A percentile compares a stretch with the other conserved stretches of the same genome.
Evolutionary conservation across 257 asterid species (phyloP).

Genomic region (Henckelia pumila): DNA sequence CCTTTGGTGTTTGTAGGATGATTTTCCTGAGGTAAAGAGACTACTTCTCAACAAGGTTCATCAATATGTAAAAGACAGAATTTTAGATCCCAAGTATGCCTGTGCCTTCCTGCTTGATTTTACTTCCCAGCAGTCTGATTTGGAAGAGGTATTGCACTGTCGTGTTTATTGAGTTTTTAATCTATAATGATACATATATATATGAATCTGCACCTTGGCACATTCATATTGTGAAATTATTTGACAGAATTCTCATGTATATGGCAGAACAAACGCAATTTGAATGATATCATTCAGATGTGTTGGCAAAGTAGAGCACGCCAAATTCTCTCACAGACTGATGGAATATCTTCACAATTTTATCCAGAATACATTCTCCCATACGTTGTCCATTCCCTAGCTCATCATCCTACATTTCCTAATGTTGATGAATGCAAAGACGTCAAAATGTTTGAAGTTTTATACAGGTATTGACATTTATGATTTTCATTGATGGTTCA

Average conservation of each 20-base stretch:
- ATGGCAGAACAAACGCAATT: slow-evolving; percentile 72
- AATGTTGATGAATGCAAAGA: slow-evolving; percentile 80
- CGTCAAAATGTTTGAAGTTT: slow-evolving; percentile 63
- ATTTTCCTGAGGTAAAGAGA: slow-evolving; percentile 75
- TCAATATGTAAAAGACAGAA: slow-evolving; percentile 86
- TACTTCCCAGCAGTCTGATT: slow-evolving; percentile 52
- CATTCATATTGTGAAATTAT: neutral
- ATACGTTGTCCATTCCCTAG: slow-evolving; percentile 89
- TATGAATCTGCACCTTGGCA: neutral
- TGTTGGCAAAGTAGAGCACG: slow-evolving; percentile 81
- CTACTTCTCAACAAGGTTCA: slow-evolving; percentile 73
- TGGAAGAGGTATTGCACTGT: slow-evolving; percentile 60
- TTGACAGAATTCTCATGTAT: slow-evolving; percentile 22
- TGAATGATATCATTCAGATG: slow-evolving; percentile 86
- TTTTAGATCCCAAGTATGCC: slow-evolving; percentile 83
- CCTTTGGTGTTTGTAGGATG: slow-evolving; percentile 43
- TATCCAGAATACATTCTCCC: slow-evolving; percentile 84
- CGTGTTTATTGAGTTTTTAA: slow-evolving; percentile 13
- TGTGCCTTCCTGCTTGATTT: slow-evolving; percentile 83
- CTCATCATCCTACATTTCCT: slow-evolving; percentile 82
- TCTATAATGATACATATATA: neutral
- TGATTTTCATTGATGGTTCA: slow-evolving; percentile 37
- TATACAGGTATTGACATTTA: slow-evolving; percentile 75
- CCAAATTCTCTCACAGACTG: slow-evolving; percentile 60
- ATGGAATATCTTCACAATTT: slow-evolving; percentile 47